These are phyloP conservation scores for Plasmodium coatneyi DNA, from an alignment of 169 alveolate species.

Conservation along the genomic window DNA sequence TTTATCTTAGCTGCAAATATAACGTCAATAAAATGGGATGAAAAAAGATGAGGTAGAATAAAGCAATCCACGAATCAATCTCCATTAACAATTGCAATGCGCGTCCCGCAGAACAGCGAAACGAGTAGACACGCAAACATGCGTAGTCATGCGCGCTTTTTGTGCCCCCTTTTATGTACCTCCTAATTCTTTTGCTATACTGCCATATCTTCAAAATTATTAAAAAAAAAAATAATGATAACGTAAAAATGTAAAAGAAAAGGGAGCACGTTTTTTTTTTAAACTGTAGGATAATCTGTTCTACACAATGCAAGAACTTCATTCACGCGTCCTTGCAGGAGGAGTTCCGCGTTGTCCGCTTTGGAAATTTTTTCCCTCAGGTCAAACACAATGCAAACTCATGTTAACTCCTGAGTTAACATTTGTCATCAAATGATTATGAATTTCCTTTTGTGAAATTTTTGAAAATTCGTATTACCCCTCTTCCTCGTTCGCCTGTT, in stretches of 20 bases:
- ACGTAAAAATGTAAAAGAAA: neutral
- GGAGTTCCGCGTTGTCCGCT: neutral
- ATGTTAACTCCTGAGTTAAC: neutral
- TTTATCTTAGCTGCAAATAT: slow-evolving; percentile 14
- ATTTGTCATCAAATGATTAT: neutral
- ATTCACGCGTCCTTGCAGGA: neutral
- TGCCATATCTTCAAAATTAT: slow-evolving; percentile 15
- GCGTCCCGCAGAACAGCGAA: neutral
- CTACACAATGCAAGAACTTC: neutral
- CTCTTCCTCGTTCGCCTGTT: slow-evolving; percentile 24
- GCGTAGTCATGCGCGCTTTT: neutral
- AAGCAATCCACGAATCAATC: neutral
- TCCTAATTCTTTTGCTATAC: slow-evolving; percentile 57
- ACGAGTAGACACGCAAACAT: neutral
- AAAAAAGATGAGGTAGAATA: slow-evolving; percentile 6
- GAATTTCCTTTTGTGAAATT: neutral
- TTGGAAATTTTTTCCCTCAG: neutral
- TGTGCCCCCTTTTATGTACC: slow-evolving; percentile 14
- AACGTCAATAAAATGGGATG: neutral
- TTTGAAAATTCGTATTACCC: slow-evolving; percentile 5
- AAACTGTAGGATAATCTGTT: neutral
- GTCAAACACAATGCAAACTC: neutral
- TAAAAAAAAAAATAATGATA: slow-evolving; percentile 4
- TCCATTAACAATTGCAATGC: neutral
- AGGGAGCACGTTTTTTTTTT: neutral